phyloP scores from a whole-genome alignment of 768 basidiomycete species.

The Hericium rajendrae region DNA sequence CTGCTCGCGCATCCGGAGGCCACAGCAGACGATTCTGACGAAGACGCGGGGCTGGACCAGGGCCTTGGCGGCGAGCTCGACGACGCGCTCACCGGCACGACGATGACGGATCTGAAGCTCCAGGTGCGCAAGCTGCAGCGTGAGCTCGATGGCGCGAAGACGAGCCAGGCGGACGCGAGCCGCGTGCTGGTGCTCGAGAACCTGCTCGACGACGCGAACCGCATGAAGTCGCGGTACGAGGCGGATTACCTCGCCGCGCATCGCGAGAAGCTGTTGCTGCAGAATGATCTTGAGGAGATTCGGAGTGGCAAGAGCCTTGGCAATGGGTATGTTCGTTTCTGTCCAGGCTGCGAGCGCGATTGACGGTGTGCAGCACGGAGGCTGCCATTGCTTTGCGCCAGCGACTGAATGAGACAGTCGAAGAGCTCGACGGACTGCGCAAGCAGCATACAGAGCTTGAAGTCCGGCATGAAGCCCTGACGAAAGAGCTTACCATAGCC shows the following conservation, averaged over 20 bases:
- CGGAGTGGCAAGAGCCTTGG: conserved; percentile 75
- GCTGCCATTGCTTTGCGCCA: conserved; percentile 84
- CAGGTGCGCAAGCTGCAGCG: conserved; percentile 74
- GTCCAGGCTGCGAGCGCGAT: not conserved
- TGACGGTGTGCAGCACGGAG: conserved; percentile 48
- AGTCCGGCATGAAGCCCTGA: conserved; percentile 52
- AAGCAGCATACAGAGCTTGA: conserved; percentile 64
- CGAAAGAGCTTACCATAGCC: conserved; percentile 67
- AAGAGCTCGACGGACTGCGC: conserved; percentile 63
- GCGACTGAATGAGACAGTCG: conserved; percentile 78
- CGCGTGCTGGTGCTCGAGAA: conserved; percentile 82
- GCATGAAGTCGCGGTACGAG: conserved; percentile 86
- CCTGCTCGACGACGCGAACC: conserved; percentile 81
- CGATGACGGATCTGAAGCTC: conserved; percentile 87
- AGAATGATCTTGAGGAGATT: conserved; percentile 82
- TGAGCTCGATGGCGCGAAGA: conserved; percentile 66
- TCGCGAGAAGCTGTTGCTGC: conserved; percentile 70
- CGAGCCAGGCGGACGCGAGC: conserved; percentile 69
- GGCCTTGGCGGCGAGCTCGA: conserved; percentile 83
- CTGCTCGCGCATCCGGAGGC: not conserved
- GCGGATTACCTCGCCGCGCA: conserved; percentile 78
- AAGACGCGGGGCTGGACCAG: conserved; percentile 36
- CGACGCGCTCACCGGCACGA: conserved; percentile 72
- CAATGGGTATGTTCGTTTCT: conserved; percentile 50
- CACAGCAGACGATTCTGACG: conserved; percentile 20